phyloP scores from a whole-genome alignment of 345 rosid genomes.

The Eucalyptus guilfoylei region DNA sequence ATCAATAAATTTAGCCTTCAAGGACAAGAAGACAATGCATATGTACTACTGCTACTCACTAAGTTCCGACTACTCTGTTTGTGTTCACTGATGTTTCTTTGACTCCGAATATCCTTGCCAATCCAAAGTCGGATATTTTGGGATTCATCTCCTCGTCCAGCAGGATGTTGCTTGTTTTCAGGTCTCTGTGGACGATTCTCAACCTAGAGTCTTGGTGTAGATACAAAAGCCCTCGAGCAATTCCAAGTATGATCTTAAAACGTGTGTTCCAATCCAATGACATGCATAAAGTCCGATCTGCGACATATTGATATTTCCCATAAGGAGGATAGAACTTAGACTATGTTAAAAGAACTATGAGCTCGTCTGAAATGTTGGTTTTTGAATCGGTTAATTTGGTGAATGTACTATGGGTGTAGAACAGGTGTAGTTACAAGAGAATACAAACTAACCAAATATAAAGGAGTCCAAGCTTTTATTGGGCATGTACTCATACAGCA shows the following conservation, averaged over 20 bases:
- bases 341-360: not conserved
- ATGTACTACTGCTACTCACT: constrained; percentile 24
- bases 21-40: not conserved
- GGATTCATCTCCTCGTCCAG: constrained; percentile 64
- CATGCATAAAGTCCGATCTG: constrained; percentile 13
- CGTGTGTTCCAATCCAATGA: constrained; percentile 39
- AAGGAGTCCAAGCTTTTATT: constrained; percentile 58
- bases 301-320: not conserved
- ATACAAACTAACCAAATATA: constrained; percentile 29
- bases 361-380: not conserved
- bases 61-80: constrained; percentile 57
- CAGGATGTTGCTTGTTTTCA: constrained; percentile 53
- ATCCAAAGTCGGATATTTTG: constrained; percentile 70
- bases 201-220: constrained; percentile 71
- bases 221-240: constrained; percentile 58
- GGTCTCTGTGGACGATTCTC: constrained; percentile 63
- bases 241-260: constrained; percentile 42
- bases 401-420: not conserved
- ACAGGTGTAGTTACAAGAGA: not conserved
- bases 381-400: not conserved
- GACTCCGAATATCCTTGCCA: constrained; percentile 58
- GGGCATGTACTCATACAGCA: constrained; percentile 57
- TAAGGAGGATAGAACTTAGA: not conserved
- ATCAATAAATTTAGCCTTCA: not conserved
- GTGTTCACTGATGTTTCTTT: constrained; percentile 43